Evolutionary conservation across 805 yeast genomes (phyloP).

Genomic region (Sugiyamaella valdiviana): DNA sequence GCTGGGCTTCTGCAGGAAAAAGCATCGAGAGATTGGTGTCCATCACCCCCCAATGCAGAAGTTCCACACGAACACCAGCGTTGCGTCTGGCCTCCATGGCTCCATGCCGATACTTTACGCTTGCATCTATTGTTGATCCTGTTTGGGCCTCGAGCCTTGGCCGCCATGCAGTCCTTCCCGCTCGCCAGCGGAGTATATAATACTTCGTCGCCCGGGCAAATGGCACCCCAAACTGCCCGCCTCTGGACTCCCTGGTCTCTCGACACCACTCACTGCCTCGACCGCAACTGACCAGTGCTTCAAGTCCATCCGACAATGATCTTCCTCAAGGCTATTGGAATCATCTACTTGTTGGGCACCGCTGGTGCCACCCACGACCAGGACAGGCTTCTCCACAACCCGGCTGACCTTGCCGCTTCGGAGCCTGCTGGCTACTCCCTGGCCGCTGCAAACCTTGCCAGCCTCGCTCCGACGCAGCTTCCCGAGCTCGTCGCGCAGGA

Average conservation of each 20-base stretch:
- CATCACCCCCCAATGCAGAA: not conserved
- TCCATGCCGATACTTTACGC: not conserved
- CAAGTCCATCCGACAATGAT: not conserved
- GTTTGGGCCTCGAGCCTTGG: not conserved
- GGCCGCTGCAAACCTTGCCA: not conserved
- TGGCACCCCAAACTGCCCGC: not conserved
- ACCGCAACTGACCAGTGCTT: not conserved
- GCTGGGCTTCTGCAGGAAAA: not conserved
- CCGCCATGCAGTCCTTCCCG: not conserved
- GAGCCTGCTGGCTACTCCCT: not conserved
- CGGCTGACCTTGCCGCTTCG: no score
- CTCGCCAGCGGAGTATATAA: not conserved
- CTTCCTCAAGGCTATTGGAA: not conserved
- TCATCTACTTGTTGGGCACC: not conserved
- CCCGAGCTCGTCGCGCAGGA: not conserved
- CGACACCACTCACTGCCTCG: not conserved
- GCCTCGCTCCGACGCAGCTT: not conserved
- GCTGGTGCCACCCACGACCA: not conserved
- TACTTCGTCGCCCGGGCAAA: not conserved
- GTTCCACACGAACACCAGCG: no score
- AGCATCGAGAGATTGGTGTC: not conserved
- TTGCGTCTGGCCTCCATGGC: not conserved
- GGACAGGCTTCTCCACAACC: no score
- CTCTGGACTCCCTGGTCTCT: not conserved
- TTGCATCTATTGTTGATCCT: not conserved